Conservation (phyloP, 176 grass and related monocot genomes). For the Tillandsia leiboldiana region DNA sequence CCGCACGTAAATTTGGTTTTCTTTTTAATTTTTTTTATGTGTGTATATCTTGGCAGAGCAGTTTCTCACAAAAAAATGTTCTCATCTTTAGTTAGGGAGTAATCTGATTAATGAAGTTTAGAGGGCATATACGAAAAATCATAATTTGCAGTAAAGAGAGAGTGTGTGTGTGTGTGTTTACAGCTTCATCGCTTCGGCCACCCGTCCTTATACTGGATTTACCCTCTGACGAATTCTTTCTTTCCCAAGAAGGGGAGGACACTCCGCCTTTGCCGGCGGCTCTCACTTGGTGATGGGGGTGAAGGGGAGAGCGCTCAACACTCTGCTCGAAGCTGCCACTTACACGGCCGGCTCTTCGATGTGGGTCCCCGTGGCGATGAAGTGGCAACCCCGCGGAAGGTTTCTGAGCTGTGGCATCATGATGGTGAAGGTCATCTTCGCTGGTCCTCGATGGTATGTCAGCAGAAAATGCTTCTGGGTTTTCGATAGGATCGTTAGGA, state of each 20-base stretch:
- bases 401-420: conserved; percentile 26
- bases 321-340: conserved; percentile 7
- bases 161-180: neutral
- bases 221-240: conserved; percentile 39
- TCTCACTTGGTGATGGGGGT: conserved; percentile 42
- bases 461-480: conserved; percentile 24
- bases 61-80: neutral
- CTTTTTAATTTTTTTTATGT: no score
- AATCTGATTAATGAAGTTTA: neutral
- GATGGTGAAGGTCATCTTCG: conserved; percentile 34
- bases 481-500: conserved; percentile 34
- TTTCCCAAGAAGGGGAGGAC: conserved; percentile 47
- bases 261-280: conserved; percentile 38
- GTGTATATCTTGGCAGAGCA: no score
- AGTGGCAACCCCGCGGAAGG: conserved; percentile 23
- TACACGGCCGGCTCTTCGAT: conserved; percentile 11
- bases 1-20: no score
- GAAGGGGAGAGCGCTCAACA: conserved; percentile 42
- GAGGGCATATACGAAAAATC: neutral
- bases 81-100: neutral
- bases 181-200: conserved; percentile 52
- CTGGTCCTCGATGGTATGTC: conserved; percentile 15
- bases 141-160: neutral
- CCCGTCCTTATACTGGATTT: conserved; percentile 35
- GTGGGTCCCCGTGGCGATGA: conserved; percentile 12